Conservation (phyloP, 1,139 yeast species). For the Candida sanyaensis region DNA sequence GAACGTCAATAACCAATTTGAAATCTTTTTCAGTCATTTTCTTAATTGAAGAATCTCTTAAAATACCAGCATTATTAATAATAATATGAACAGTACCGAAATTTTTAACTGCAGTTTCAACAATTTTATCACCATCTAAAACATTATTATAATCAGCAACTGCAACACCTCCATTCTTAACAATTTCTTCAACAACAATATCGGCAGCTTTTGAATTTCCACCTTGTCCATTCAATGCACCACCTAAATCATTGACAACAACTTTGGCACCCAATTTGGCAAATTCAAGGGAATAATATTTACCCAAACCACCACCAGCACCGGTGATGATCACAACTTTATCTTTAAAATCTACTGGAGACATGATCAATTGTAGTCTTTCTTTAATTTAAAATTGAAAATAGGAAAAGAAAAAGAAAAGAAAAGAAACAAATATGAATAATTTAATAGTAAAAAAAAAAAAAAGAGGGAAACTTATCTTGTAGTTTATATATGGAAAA, state of each 20-base stretch:
- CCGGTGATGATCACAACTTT: slow-evolving; percentile 93
- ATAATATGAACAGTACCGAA: slow-evolving; percentile 90
- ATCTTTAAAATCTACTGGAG: slow-evolving; percentile 59
- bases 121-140: slow-evolving; percentile 80
- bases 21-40: slow-evolving; percentile 85
- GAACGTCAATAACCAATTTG: slow-evolving; percentile 80
- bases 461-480: background rate
- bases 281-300: slow-evolving; percentile 80
- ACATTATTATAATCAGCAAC: slow-evolving; percentile 96
- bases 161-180: slow-evolving; percentile 75
- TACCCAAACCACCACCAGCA: slow-evolving; percentile 97
- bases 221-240: slow-evolving; percentile 73
- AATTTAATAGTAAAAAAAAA: no score
- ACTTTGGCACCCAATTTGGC: slow-evolving; percentile 90
- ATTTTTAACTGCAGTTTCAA: slow-evolving; percentile 80
- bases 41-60: slow-evolving; percentile 74
- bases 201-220: slow-evolving; percentile 77
- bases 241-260: slow-evolving; percentile 94
- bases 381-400: background rate
- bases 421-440: background rate
- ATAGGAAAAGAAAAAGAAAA: background rate
- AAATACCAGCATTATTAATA: slow-evolving; percentile 93
- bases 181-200: slow-evolving; percentile 83
- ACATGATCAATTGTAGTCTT: slow-evolving; percentile 20
- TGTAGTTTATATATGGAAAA: background rate